phyloP scores from a whole-genome alignment of 1,284 basidiomycete species.

The Irpex sp. region DNA sequence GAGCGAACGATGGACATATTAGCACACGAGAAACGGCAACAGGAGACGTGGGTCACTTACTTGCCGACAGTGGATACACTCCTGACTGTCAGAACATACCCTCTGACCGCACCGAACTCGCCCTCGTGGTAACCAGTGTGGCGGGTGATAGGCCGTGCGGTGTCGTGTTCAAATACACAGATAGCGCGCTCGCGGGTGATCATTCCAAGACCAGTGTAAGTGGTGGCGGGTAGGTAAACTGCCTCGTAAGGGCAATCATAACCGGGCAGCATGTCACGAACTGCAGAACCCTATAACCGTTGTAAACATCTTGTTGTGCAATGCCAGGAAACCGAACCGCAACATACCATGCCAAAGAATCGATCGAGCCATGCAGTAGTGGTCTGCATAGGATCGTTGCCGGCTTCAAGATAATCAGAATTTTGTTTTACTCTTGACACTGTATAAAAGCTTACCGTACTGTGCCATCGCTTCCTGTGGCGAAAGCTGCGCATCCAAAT shows the following conservation, averaged over 20 bases:
- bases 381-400: slow-evolving; percentile 61
- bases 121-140: slow-evolving; percentile 49
- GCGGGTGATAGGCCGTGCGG: slow-evolving; percentile 52
- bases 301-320: neutral
- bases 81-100: slow-evolving; percentile 54
- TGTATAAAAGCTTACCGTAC: slow-evolving; percentile 38
- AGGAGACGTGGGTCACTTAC: too few species aligned
- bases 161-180: slow-evolving; percentile 64
- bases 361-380: slow-evolving; percentile 65
- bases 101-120: slow-evolving; percentile 57
- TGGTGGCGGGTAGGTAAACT: slow-evolving; percentile 53
- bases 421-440: neutral
- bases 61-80: slow-evolving; percentile 61
- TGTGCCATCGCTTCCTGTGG: slow-evolving; percentile 63
- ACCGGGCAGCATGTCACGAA: slow-evolving; percentile 54
- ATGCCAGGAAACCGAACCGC: neutral
- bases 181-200: slow-evolving; percentile 48
- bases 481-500: slow-evolving; percentile 34
- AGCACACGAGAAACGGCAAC: too few species aligned
- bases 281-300: slow-evolving; percentile 31
- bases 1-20: neutral
- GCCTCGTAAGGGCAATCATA: slow-evolving; percentile 68
- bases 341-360: slow-evolving; percentile 54
- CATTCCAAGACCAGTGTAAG: slow-evolving; percentile 41
- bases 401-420: slow-evolving; percentile 33